Conservation (phyloP, 305 asterid genomes). For the Rubia balearica region DNA sequence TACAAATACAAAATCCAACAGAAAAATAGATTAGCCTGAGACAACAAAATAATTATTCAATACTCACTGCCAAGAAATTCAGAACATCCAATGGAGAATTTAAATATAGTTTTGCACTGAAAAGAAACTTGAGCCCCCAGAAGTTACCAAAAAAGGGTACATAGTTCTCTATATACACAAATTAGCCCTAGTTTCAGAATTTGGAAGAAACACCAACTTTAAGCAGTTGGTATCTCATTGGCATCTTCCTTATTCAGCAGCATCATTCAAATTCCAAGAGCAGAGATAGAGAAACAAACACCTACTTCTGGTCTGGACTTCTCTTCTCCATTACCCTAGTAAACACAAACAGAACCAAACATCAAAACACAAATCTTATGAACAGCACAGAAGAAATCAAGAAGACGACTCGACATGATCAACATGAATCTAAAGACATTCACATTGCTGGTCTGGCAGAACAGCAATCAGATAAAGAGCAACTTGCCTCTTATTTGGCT, state of each 20-base stretch:
- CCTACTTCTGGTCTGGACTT: slow-evolving; percentile 7
- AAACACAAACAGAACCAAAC: not conserved
- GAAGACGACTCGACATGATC: not conserved
- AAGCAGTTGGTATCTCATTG: not conserved
- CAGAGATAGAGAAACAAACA: not conserved
- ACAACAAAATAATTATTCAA: not conserved
- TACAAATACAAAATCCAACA: not conserved
- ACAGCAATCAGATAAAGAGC: slow-evolving; percentile 30
- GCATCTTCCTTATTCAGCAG: slow-evolving; percentile 14
- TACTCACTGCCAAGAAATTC: not conserved
- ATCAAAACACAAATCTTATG: not conserved
- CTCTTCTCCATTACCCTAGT: slow-evolving; percentile 7
- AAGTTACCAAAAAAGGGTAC: not conserved
- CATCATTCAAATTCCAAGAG: not conserved
- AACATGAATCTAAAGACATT: slow-evolving; percentile 6
- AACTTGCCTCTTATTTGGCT: slow-evolving; percentile 30
- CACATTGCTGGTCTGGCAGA: slow-evolving; percentile 5
- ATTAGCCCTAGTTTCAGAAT: not conserved
- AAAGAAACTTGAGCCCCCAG: not conserved
- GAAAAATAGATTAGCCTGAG: not conserved
- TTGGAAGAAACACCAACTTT: not conserved
- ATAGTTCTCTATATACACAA: not conserved
- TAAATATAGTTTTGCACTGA: not conserved
- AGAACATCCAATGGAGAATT: not conserved
- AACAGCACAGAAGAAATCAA: not conserved